Percentiles rank a stretch among this genome's conserved stretches.
Conservation (phyloP, 768 basidiomycete species). For the Cytidiella melzeri region DNA sequence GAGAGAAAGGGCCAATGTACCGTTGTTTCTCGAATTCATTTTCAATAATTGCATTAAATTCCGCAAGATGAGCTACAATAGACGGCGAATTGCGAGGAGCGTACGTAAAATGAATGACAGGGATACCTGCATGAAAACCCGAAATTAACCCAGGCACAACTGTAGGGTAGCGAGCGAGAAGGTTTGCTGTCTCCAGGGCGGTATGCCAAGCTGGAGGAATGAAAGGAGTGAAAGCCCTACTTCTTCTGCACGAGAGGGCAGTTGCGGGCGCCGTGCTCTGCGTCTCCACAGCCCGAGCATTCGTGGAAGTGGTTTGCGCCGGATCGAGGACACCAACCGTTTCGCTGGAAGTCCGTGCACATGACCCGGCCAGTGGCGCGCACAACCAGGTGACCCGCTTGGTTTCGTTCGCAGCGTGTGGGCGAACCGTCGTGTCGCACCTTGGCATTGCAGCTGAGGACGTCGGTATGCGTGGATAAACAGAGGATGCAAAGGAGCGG, state of each 20-base stretch:
- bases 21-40: conserved; percentile 32
- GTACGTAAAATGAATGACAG: conserved; percentile 20
- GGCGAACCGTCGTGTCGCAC: neutral
- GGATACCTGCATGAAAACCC: conserved; percentile 33
- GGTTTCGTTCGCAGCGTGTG: conserved; percentile 8
- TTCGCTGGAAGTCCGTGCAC: conserved; percentile 32
- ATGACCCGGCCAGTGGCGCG: conserved; percentile 17
- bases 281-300: conserved; percentile 37
- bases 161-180: conserved; percentile 22
- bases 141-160: conserved; percentile 19
- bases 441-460: neutral
- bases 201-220: conserved; percentile 25
- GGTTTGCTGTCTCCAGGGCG: conserved; percentile 12
- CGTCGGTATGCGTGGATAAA: neutral
- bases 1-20: conserved; percentile 18
- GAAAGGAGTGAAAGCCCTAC: conserved; percentile 27
- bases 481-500: neutral
- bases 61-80: conserved; percentile 22
- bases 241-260: conserved; percentile 32
- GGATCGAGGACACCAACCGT: conserved; percentile 20
- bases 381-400: conserved; percentile 17
- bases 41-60: conserved; percentile 21
- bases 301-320: conserved; percentile 26
- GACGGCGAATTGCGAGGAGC: conserved; percentile 30
- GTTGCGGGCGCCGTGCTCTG: conserved; percentile 32